Base-by-base conservation (phyloP, 371 early-diverging fungal species). In the Apophysomyces trapeziformis region DNA sequence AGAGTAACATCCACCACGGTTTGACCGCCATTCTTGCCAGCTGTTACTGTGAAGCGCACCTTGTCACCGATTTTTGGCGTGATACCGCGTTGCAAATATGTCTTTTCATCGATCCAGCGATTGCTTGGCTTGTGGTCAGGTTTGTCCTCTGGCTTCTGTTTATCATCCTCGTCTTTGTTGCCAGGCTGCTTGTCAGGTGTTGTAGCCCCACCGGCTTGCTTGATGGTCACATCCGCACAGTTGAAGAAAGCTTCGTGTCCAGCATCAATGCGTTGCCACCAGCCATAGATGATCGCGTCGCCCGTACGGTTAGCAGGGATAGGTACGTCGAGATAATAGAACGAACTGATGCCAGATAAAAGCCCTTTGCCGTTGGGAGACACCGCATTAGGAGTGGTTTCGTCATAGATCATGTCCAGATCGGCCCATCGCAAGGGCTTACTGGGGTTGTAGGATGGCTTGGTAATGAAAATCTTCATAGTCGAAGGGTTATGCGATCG, bases 31-130 rank as follows among this genome's bases (percentile, higher is more conserved):
- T 18, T 7, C 9, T 50, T 18, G 14, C 50, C 50, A 18, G 50
- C n/a, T 9, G 21, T 7, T 9, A 50, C 50, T 9, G 21, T n/a
- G 50, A 50, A 50, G 9, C 21, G 50, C 7, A 50, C 7, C 75
- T 90, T 81, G 56, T 82, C 91, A 38, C 90, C 91, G 72, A 94
- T 90, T 74, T 90, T 91, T 80, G 93, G 90, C 41, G 87, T 21
- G 0, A 50, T 4, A 14, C 21, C 21, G 18, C 21, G 9, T 18
- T 14, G 50, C 50, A 50, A 18, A 9, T 18, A 50, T 6, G 18
- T n/a, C 50, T 50, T 50, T 18, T 7, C 7, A 5, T 14, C 50
- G 50, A 50, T 82, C 44, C 93, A 75, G 12, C 85, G 83, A 38
- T 85, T 82, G 71, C 89, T 93, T 75, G 92, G 87, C 76, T 89